Evolutionary conservation across 805 yeast species (phyloP), one percentile per base, ranked within the genome.

Genomic region (Maudiozyma turicensis): DNA sequence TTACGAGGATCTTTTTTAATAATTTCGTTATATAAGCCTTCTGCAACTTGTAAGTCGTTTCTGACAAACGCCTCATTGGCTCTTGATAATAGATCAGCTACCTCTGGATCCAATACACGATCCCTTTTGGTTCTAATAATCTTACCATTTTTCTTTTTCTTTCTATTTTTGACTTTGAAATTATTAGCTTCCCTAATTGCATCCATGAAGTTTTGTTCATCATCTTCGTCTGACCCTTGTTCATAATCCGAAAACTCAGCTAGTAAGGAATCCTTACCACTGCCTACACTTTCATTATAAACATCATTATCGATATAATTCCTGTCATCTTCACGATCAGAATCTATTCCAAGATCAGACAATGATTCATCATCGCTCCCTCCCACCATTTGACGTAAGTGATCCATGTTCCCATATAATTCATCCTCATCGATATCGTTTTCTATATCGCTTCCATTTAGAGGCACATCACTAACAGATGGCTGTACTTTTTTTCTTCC

Each of bases 41-140:
- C 75, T 0, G 95, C 91, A 0, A 68, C 72, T 32, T 74, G 77
- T 15, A 77, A 72, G 57, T 84, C 83, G 45, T 75, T 74, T 32
- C 75, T 61, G 1, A 85, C 95, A 71, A 82, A 89, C 0, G 88
- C 86, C 56, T 82, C 89, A 58, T 87, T 85, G 1, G 95, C 96
- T 54, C 74, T 73, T 8, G 91, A 81, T 26, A 87, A 64, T 48
- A 82, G 60, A 38, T 72, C 70, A 44, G 82, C 72, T 3, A 87
- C 85, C 62, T 86, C 95, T 0, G 90, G 96, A 55, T 82, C 82
- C 52, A 80, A 58, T 28, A 77, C 78, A 45, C 72, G 66, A 38
- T 63, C 64, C 14, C 68, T 60, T 6, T 66, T 54, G 10, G 52
- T 46, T 30, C 70, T 51, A 53, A 63, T 48, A 9, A 28, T 5